Evolutionary conservation across 345 rosid genomes (phyloP).

Genomic region (Syzygium grande): DNA sequence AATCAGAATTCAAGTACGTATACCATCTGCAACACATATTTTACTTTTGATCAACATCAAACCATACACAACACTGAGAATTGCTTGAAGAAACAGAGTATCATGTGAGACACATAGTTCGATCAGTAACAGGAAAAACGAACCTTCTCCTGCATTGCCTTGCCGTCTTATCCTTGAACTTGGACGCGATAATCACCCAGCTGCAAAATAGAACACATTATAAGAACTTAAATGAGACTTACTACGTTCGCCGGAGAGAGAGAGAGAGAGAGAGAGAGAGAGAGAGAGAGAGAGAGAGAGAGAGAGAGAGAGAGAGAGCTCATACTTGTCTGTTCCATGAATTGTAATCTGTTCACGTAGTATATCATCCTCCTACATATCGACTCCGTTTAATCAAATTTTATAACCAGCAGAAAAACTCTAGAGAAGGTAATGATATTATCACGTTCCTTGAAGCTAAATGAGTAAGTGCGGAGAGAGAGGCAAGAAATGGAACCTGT

Average conservation of each 20-base stretch:
- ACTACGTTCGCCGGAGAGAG: background rate
- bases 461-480: slow-evolving; percentile 2
- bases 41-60: slow-evolving; percentile 1
- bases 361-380: slow-evolving; percentile 83
- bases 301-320: background rate
- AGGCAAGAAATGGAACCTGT: slow-evolving; percentile 30
- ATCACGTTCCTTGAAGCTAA: background rate
- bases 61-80: background rate
- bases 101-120: background rate
- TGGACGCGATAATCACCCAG: slow-evolving; percentile 93
- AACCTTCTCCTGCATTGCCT: slow-evolving; percentile 99
- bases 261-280: background rate
- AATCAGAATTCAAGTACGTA: slow-evolving; percentile 90
- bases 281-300: background rate
- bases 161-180: slow-evolving; percentile 87
- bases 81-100: background rate
- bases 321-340: slow-evolving; percentile 92
- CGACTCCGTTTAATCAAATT: background rate
- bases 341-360: slow-evolving; percentile 73
- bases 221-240: background rate
- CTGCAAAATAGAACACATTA: slow-evolving; percentile 20
- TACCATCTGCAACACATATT: slow-evolving; percentile 61
- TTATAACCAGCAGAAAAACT: background rate
- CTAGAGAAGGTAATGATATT: background rate
- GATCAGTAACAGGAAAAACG: background rate